Evolutionary conservation across 192 early-diverging fungal species (phyloP), one percentile per base, ranked within the genome.

Genomic region (Gigaspora rosea): DNA sequence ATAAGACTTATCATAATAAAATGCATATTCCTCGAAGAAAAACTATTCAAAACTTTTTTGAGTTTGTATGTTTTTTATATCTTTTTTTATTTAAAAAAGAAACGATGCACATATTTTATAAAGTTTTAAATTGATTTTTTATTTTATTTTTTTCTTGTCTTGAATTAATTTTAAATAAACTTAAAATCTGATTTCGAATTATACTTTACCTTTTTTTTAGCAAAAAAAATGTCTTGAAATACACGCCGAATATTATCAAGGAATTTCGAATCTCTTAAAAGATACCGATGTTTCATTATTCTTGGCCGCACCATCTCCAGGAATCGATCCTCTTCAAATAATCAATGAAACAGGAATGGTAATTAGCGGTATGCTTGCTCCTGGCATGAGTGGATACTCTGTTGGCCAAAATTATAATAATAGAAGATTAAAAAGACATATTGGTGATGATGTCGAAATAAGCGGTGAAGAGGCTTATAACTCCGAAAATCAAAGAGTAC

Each of bases 161-260:
- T 47, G 13, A 15, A 10, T 7, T 18, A 8, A 1, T 7, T 18
- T 66, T 10, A 41, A n/a, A 4, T 46, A 63, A 36, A 4, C 8
- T 27, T 27, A 27, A n/a, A 27, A 32, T 32, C 27, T 27, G 27
- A 33, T 20, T 20, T 27, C 0, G 15, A 13, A 49, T 41, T 32
- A 27, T 12, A 16, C 46, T 66, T 41, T 22, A 9, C 5, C n/a
- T n/a, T 16, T 48, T 11, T 20, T 5, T 18, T 74, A 74, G 72
- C 72, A 74, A 74, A 74, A 74, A 46, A 74, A 74, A 13, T 74
- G 72, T 22, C 72, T 74, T 20, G 72, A 74, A 62, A 16, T 74
- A 22, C 56, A 54, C 13, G 72, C 72, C 15, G 72, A 74, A 33
- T 74, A 74, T 61, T 74, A 74, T 49, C 58, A 74, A 62, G 72